Evolutionary conservation across 768 basidiomycete species (phyloP).

Genomic region (Pilatotrama ljubarskyi): DNA sequence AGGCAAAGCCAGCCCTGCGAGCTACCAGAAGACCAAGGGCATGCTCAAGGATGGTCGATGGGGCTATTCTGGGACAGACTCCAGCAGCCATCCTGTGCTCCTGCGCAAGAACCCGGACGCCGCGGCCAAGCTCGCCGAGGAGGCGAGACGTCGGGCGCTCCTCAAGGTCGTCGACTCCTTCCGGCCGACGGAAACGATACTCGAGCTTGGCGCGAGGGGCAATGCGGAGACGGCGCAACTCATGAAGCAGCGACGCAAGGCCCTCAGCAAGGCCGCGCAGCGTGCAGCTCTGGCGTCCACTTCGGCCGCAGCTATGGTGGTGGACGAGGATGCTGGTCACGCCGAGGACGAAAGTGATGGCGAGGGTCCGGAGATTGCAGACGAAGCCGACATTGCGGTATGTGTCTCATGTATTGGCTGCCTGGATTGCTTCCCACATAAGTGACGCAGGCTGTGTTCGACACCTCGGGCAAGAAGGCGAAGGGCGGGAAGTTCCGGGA

Average conservation of each 20-base stretch:
- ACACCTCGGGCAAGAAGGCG: conserved; percentile 41
- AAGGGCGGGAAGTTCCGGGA: conserved; percentile 61
- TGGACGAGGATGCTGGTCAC: conserved; percentile 35
- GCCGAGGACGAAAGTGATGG: conserved; percentile 32
- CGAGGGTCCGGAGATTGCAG: conserved; percentile 63
- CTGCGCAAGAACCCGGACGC: conserved; percentile 38
- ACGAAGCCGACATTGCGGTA: conserved; percentile 78
- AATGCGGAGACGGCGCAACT: conserved; percentile 59
- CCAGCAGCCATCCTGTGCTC: conserved; percentile 70
- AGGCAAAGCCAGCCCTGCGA: conserved; percentile 83
- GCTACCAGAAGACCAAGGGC: conserved; percentile 87
- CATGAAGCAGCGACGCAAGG: conserved; percentile 88
- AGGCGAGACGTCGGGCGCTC: conserved; percentile 62
- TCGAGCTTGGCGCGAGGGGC: conserved; percentile 83
- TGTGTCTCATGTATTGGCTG: conserved; percentile 20
- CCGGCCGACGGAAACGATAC: conserved; percentile 84
- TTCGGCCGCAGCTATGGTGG: conserved; percentile 32
- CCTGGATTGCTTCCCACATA: neutral
- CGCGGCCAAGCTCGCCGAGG: conserved; percentile 41
- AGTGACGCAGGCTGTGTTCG: conserved; percentile 63
- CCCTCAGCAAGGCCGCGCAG: conserved; percentile 63
- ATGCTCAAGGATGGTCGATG: conserved; percentile 72
- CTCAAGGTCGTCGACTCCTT: conserved; percentile 80
- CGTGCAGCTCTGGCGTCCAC: conserved; percentile 42
- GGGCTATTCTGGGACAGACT: conserved; percentile 64